A percentile compares a stretch with the other conserved stretches of the same genome.
These are phyloP conservation scores for Boechera stricta DNA, from an alignment of 345 rosid species.

Conservation along the genomic window DNA sequence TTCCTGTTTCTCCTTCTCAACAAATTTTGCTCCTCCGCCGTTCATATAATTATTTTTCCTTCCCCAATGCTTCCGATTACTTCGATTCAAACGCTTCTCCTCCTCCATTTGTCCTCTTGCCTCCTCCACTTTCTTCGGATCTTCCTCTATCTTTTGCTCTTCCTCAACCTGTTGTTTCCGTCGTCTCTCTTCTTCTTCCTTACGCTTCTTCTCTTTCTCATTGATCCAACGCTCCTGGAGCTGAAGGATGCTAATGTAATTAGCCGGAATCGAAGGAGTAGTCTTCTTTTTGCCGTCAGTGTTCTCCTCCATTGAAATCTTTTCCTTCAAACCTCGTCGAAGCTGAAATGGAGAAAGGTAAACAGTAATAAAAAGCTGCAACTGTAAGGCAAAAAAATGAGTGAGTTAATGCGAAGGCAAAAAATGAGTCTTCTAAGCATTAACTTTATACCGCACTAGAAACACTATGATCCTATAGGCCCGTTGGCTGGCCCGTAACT, in stretches of 20 bases:
- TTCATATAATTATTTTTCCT: neutral
- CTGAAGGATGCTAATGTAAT: slow-evolving; percentile 39
- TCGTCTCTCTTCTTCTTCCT: slow-evolving; percentile 31
- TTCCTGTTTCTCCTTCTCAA: neutral
- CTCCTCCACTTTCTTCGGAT: slow-evolving; percentile 22
- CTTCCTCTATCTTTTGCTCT: slow-evolving; percentile 7
- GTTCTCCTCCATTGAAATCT: slow-evolving; percentile 24
- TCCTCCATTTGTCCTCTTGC: neutral
- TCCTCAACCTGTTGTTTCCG: slow-evolving; percentile 23
- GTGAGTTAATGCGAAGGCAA: too few species aligned
- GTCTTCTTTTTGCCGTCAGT: slow-evolving; percentile 3
- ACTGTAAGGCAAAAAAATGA: too few species aligned
- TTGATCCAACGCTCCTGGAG: slow-evolving; percentile 41
- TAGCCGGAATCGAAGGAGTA: slow-evolving; percentile 28
- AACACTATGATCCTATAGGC: too few species aligned
- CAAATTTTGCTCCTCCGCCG: slow-evolving; percentile 18
- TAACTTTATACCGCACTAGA: too few species aligned
- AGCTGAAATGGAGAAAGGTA: neutral
- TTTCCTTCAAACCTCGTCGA: neutral
- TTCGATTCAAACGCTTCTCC: neutral
- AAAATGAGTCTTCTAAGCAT: too few species aligned
- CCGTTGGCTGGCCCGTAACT: too few species aligned
- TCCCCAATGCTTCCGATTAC: neutral
- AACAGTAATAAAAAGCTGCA: neutral
- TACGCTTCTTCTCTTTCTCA: slow-evolving; percentile 33